These are phyloP conservation scores for Trichoderma atroviride DNA, from an alignment of 2,329 filamentous ascomycete species.

Conservation along the genomic window DNA sequence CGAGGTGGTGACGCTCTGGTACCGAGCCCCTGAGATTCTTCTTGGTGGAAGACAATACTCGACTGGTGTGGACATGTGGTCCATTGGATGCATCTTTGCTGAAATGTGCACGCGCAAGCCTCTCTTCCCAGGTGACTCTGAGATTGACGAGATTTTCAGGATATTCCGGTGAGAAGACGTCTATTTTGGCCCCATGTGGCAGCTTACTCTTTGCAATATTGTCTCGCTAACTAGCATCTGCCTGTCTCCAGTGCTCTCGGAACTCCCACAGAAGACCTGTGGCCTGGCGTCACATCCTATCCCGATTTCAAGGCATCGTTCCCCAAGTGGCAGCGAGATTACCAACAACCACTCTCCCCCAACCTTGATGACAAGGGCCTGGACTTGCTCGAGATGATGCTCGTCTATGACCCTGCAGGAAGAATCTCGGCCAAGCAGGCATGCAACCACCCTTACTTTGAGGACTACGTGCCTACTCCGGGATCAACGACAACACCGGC, in stretches of 20 bases:
- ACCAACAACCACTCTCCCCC: constrained; percentile 65
- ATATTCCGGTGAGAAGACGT: constrained; percentile 66
- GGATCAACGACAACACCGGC: constrained; percentile 24
- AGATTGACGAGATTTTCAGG: constrained; percentile 51
- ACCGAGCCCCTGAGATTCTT: constrained; percentile 86
- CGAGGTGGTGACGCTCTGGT: constrained; percentile 94
- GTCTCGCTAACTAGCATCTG: constrained; percentile 1
- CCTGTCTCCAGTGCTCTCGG: constrained; percentile 64
- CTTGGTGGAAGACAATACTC: constrained; percentile 90
- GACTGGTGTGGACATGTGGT: constrained; percentile 96
- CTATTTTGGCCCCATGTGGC: background rate
- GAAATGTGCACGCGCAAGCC: constrained; percentile 96
- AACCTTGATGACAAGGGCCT: constrained; percentile 73
- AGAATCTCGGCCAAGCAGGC: constrained; percentile 89
- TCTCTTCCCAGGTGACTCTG: constrained; percentile 87
- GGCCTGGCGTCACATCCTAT: constrained; percentile 93
- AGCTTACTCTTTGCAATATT: background rate
- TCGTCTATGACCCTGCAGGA: constrained; percentile 84
- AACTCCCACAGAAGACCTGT: constrained; percentile 78
- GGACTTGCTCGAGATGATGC: constrained; percentile 68
- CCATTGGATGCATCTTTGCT: constrained; percentile 89
- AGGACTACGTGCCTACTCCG: constrained; percentile 42
- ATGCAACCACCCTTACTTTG: constrained; percentile 82
- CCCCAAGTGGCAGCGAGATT: constrained; percentile 83
- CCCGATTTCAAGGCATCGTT: constrained; percentile 92